These are phyloP conservation scores for Naganishia cerealis DNA, from an alignment of 1,284 basidiomycete genomes.

Conservation along the genomic window DNA sequence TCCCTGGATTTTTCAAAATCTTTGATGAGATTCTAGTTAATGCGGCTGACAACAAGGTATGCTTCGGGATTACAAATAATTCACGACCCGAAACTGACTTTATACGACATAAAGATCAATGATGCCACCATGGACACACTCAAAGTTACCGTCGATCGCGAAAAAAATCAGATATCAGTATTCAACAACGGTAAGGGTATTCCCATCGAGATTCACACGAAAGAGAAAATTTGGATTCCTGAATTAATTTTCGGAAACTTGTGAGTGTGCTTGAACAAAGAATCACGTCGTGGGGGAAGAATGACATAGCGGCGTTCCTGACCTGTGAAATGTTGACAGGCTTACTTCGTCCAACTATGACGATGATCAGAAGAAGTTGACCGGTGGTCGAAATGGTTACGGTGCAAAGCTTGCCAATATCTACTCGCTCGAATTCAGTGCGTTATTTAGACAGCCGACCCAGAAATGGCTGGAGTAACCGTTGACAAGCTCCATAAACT, in stretches of 20 bases:
- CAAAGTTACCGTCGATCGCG: conserved; percentile 82
- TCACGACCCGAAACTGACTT: conserved; percentile 5
- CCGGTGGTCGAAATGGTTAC: conserved; percentile 97
- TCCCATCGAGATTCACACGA: conserved; percentile 91
- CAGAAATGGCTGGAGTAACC: background rate
- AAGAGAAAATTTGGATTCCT: conserved; percentile 92
- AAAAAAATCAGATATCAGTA: conserved; percentile 82
- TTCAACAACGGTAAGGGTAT: conserved; percentile 97
- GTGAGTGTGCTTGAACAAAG: conserved; percentile 39
- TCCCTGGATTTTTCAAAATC: conserved; percentile 99
- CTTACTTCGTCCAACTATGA: conserved; percentile 97
- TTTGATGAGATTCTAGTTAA: conserved; percentile 99
- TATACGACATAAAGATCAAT: conserved; percentile 66
- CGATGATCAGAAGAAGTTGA: conserved; percentile 97
- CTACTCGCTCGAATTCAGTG: conserved; percentile 89
- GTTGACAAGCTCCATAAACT: background rate
- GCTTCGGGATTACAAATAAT: conserved; percentile 35
- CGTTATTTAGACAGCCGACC: conserved; percentile 26
- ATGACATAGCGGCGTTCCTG: background rate
- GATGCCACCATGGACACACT: conserved; percentile 83
- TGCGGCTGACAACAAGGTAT: conserved; percentile 96
- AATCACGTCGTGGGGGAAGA: background rate
- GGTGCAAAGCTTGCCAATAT: conserved; percentile 98
- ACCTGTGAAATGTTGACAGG: conserved; percentile 34
- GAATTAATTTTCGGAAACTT: conserved; percentile 97